A percentile compares a stretch with the other conserved stretches of the same genome.
These are phyloP conservation scores for Mrakia frigida DNA, from an alignment of 768 basidiomycete genomes.

Conservation along the genomic window DNA sequence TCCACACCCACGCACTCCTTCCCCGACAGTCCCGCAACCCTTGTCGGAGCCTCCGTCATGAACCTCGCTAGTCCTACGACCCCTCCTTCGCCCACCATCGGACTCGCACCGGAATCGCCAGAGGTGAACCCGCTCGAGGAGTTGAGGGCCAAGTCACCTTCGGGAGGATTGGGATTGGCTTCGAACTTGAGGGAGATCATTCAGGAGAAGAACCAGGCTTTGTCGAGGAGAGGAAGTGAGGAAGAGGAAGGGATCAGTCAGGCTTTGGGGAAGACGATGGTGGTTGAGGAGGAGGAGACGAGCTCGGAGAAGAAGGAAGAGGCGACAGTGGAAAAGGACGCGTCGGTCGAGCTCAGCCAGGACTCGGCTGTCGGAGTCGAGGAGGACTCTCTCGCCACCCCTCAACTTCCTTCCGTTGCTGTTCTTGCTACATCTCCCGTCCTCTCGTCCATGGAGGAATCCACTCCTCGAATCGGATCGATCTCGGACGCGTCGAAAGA, in stretches of 20 bases:
- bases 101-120: neutral
- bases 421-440: no score
- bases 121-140: neutral
- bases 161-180: slow-evolving; percentile 7
- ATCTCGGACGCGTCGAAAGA: neutral
- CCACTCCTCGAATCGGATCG: no score
- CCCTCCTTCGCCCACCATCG: neutral
- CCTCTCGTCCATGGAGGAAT: no score
- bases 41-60: neutral
- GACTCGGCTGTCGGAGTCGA: no score
- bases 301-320: neutral
- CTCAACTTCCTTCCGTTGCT: no score
- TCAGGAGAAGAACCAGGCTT: neutral
- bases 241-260: neutral
- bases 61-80: neutral
- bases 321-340: neutral
- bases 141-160: neutral
- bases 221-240: neutral
- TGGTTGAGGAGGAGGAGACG: neutral
- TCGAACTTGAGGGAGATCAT: slow-evolving; percentile 15
- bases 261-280: neutral
- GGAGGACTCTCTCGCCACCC: no score
- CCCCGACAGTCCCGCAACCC: neutral
- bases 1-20: neutral
- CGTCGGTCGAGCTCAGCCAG: neutral